Percentiles rank a stretch among this genome's conserved stretches.
These are phyloP conservation scores for Dorcoceras hygrometricum DNA, from an alignment of 257 asterid species.

Conservation along the genomic window DNA sequence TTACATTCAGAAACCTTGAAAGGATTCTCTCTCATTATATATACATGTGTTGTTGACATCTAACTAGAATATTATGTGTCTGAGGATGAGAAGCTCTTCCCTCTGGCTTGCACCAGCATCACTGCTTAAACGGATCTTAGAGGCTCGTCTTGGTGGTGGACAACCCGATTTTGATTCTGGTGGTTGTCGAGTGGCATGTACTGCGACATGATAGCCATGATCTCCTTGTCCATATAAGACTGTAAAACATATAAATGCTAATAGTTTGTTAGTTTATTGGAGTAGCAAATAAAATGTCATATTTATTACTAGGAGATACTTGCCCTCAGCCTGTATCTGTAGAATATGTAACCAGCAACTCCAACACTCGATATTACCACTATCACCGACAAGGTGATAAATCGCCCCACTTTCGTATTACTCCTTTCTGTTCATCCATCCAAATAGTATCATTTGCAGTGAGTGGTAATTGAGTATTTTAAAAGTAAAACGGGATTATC, in stretches of 20 bases:
- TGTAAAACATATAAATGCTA: conserved; percentile 25
- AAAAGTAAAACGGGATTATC: neutral
- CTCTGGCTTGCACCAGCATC: neutral
- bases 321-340: conserved; percentile 90
- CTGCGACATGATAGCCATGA: conserved; percentile 97
- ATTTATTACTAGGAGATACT: conserved; percentile 14
- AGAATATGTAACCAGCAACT: conserved; percentile 72
- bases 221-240: conserved; percentile 98
- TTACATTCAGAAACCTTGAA: neutral
- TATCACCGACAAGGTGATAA: conserved; percentile 47
- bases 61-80: neutral
- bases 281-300: neutral
- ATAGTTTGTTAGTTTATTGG: neutral
- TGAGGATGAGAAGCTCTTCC: neutral
- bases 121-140: conserved; percentile 41
- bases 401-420: conserved; percentile 50
- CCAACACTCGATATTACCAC: conserved; percentile 52
- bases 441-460: neutral
- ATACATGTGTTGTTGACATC: neutral
- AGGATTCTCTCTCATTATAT: neutral
- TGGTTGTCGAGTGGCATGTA: conserved; percentile 93
- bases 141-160: conserved; percentile 64
- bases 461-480: neutral
- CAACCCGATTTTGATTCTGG: conserved; percentile 59
- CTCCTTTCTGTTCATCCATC: conserved; percentile 54